These are phyloP conservation scores for Plantago ovata DNA, from an alignment of 257 asterid genomes.

Conservation along the genomic window DNA sequence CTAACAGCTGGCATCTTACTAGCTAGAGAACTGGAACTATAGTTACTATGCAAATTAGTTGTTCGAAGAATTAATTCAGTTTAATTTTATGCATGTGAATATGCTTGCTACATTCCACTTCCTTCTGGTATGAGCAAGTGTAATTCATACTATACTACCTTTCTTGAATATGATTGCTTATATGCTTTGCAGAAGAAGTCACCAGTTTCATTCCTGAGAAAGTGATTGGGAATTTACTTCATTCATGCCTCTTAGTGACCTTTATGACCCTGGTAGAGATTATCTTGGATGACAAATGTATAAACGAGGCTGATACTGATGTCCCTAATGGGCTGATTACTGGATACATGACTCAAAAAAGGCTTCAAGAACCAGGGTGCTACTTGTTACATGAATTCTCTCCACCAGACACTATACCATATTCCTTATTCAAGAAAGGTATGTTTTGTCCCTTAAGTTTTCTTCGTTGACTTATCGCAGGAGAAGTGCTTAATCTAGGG, in stretches of 20 bases:
- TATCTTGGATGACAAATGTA: conserved; percentile 55
- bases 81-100: too few relatives aligned
- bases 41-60: too few relatives aligned
- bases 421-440: conserved; percentile 66
- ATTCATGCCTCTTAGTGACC: conserved; percentile 67
- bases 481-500: conserved; percentile 14
- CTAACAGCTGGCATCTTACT: too few relatives aligned
- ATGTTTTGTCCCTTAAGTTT: conserved; percentile 13
- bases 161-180: conserved; percentile 21
- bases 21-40: too few relatives aligned
- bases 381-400: conserved; percentile 74
- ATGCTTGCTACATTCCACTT: too few relatives aligned
- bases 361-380: conserved; percentile 72
- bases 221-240: conserved; percentile 77
- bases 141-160: too few relatives aligned
- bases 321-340: conserved; percentile 55
- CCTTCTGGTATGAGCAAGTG: conserved; percentile 16
- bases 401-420: conserved; percentile 64
- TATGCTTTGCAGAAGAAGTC: conserved; percentile 55
- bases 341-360: conserved; percentile 69
- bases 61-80: too few relatives aligned
- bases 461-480: not conserved
- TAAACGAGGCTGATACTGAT: conserved; percentile 60
- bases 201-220: conserved; percentile 61
- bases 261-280: conserved; percentile 58